Evolutionary conservation across 169 alveolate genomes (phyloP).

Genomic region (Plasmodium cynomolgi): DNA sequence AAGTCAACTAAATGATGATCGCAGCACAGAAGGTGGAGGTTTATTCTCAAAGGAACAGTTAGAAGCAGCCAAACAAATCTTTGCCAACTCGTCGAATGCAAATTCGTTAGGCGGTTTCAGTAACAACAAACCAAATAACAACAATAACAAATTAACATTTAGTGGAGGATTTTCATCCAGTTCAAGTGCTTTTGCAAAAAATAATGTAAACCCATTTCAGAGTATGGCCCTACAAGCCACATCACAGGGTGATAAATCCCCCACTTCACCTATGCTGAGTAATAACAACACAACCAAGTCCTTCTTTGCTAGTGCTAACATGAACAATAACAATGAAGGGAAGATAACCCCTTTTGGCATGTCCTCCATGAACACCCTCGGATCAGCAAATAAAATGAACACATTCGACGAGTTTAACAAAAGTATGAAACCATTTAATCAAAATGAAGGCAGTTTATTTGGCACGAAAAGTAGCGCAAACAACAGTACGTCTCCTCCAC

Average conservation of each 20-base stretch:
- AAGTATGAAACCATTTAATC: constrained; percentile 49
- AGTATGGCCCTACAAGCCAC: constrained; percentile 66
- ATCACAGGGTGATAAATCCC: constrained; percentile 38
- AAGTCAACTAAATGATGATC: constrained; percentile 64
- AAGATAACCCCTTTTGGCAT: constrained; percentile 51
- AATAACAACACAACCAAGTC: constrained; percentile 18
- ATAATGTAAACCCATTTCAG: constrained; percentile 69
- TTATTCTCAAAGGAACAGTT: constrained; percentile 70
- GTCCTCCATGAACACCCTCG: not conserved
- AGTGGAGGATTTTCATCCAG: constrained; percentile 65
- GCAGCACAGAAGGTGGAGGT: constrained; percentile 54
- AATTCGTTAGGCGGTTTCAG: constrained; percentile 7
- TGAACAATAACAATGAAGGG: not conserved
- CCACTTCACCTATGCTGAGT: constrained; percentile 7
- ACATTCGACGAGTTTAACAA: constrained; percentile 25
- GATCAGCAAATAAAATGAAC: constrained; percentile 53
- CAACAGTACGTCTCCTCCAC: not conserved
- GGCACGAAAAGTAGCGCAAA: constrained; percentile 26
- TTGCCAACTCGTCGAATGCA: constrained; percentile 64
- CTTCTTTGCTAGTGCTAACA: constrained; percentile 19
- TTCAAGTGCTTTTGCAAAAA: constrained; percentile 66
- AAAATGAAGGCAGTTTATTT: constrained; percentile 49
- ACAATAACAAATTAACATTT: constrained; percentile 57
- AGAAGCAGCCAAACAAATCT: constrained; percentile 73
- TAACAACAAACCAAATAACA: not conserved